Conservation (phyloP, 768 basidiomycete species). For the Postia placenta region DNA sequence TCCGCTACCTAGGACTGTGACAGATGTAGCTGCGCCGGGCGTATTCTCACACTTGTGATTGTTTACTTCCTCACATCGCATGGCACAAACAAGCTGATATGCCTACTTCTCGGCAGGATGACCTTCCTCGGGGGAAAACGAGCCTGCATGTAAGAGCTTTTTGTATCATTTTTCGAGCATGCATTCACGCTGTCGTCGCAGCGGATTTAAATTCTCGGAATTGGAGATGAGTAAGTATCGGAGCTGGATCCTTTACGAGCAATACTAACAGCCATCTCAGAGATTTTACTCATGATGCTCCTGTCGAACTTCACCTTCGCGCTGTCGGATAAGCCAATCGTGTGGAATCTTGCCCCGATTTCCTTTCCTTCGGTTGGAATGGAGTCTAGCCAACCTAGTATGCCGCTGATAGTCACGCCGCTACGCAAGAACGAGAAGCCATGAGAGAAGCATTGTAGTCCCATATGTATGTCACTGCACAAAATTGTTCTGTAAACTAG, state of each 20-base stretch:
- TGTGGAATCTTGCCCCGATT: constrained; percentile 19
- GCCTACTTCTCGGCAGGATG: constrained; percentile 24
- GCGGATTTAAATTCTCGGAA: constrained; percentile 18
- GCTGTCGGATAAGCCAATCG: constrained; percentile 14
- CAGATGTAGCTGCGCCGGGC: constrained; percentile 24
- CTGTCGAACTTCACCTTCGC: constrained; percentile 17
- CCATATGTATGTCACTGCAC: too few species aligned
- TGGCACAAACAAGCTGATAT: neutral
- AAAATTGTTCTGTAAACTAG: too few species aligned
- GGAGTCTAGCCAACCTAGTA: neutral
- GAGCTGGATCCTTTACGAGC: neutral
- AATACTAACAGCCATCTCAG: neutral
- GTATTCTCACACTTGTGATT: constrained; percentile 25
- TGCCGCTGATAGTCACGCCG: neutral
- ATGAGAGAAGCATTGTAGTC: too few species aligned
- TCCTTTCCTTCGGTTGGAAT: constrained; percentile 15
- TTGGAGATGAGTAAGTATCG: constrained; percentile 16
- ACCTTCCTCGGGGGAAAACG: constrained; percentile 29
- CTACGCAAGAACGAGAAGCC: too few species aligned
- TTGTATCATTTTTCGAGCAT: neutral
- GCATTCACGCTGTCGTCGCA: neutral
- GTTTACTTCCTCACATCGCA: neutral
- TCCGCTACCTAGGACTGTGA: constrained; percentile 16
- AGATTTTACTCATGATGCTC: neutral
- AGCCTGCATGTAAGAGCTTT: constrained; percentile 27